These are phyloP conservation scores for Ceriops tagal DNA, from an alignment of 345 rosid genomes.

Conservation along the genomic window DNA sequence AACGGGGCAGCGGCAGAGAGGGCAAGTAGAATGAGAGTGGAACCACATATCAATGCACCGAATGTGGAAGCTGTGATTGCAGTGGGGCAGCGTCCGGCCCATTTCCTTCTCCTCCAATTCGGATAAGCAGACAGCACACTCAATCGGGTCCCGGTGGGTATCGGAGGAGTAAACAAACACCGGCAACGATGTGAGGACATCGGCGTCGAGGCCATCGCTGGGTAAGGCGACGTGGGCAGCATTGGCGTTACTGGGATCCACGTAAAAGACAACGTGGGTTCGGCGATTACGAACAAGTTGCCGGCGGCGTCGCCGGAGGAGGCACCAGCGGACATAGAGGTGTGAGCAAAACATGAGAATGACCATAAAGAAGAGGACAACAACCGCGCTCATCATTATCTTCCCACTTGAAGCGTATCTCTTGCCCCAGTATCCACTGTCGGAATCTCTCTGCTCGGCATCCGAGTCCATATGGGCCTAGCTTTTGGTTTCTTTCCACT, in stretches of 20 bases:
- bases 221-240: conserved; percentile 7
- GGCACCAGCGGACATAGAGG: conserved; percentile 88
- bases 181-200: conserved; percentile 64
- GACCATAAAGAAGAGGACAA: conserved; percentile 69
- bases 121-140: conserved; percentile 87
- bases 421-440: background rate
- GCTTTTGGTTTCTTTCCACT: background rate
- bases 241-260: conserved; percentile 33
- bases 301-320: conserved; percentile 60
- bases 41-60: conserved; percentile 99
- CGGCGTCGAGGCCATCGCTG: conserved; percentile 55
- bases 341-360: conserved; percentile 64
- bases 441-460: background rate
- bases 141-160: conserved; percentile 42
- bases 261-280: conserved; percentile 52
- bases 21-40: conserved; percentile 88
- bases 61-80: conserved; percentile 75
- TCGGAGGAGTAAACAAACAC: conserved; percentile 49
- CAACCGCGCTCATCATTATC: conserved; percentile 67
- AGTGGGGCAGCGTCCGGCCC: conserved; percentile 80
- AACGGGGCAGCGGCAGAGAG: conserved; percentile 82
- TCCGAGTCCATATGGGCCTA: background rate
- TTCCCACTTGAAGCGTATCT: conserved; percentile 62
- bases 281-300: conserved; percentile 43
- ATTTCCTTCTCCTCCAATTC: conserved; percentile 74